Evolutionary conservation across 2,329 filamentous ascomycete genomes (phyloP).

Genomic region (Aspergillus sp.): DNA sequence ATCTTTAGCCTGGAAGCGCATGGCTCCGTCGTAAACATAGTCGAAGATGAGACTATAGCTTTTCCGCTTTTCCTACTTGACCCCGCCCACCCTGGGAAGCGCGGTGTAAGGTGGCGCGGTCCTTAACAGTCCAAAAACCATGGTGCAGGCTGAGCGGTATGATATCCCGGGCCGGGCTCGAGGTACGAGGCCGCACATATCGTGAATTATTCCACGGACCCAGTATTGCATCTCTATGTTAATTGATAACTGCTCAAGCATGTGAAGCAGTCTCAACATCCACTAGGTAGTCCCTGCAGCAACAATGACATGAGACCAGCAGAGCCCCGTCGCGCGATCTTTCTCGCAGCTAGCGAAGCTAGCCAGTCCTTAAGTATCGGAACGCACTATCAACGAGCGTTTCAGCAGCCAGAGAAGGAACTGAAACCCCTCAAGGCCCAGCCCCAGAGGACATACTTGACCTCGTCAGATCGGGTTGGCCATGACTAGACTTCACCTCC

Average conservation of each 20-base stretch:
- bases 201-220: neutral
- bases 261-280: too few relatives aligned
- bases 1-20: neutral
- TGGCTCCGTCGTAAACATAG: neutral
- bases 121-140: neutral
- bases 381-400: neutral
- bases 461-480: constrained; percentile 11
- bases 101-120: neutral
- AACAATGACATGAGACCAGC: too few relatives aligned
- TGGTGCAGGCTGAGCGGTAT: neutral
- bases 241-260: too few relatives aligned
- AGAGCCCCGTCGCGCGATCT: too few relatives aligned
- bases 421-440: neutral
- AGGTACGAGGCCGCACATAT: neutral
- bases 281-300: too few relatives aligned
- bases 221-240: neutral
- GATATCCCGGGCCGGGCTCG: too few relatives aligned
- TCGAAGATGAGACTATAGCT: too few relatives aligned
- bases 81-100: neutral
- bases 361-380: too few relatives aligned
- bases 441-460: constrained; percentile 1
- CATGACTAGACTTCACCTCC: constrained; percentile 22
- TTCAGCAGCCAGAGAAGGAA: neutral
- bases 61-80: too few relatives aligned
- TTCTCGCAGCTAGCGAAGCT: too few relatives aligned